Evolutionary conservation across 257 asterid genomes (phyloP), one percentile per base, ranked within the genome.

Genomic region (Rauvolfia tetraphylla): DNA sequence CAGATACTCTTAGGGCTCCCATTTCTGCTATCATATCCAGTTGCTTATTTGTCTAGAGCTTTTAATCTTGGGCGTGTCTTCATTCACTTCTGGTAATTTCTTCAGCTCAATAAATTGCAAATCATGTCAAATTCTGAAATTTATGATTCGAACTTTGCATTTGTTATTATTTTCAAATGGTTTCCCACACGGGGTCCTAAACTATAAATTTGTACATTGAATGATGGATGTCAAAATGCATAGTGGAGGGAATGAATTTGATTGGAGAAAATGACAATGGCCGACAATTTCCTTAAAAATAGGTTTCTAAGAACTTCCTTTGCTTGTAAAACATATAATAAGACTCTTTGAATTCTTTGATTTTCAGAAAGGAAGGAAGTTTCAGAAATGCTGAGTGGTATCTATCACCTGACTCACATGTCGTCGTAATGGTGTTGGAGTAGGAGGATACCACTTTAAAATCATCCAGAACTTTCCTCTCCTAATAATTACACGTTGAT

Each of bases 21-120:
- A 44, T 95, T 95, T 88, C 44, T 95, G 74, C 72, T 88, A 75
- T 72, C 91, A 23, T 78, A 92, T 86, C 98, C 98, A 73, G 72
- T 83, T 81, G 91, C 83, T 65, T 95, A 95, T 79, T 68, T 95
- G 83, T 92, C 97, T 75, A 86, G 85, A 79, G 98, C 99, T 69
- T 95, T 92, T 80, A 86, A 95, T 79, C 96, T 92, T n/a, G 97
- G 99, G 27, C 97, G 97, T 8, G 87, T 94, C 81, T 94, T 94
- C 90, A 84, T 94, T 79, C 98, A 91, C 83, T 94, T 89, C 84
- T 94, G 98, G 98, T 94, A 90, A 82, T 70, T 78, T n/a, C 74
- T 36, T 78, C 39, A 63, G 79, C 79, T 81, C 48, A 56, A 5
- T 44, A 51, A 57, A 42, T 56, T 75, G 20, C 36, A 36, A 61